Conservation (phyloP, 345 rosid genomes). For the Acer campestre region DNA sequence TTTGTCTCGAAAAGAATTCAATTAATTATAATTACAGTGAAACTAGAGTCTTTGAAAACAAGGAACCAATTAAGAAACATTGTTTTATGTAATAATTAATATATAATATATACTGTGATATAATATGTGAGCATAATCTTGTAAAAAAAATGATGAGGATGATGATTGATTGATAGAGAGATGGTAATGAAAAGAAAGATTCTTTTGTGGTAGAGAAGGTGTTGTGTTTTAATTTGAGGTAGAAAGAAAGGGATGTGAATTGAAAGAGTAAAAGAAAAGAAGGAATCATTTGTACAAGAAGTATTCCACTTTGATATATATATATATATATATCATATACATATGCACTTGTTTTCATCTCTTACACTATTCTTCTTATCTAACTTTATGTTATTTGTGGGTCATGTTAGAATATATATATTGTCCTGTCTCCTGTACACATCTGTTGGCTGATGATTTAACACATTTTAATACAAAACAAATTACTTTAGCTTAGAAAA, state of each 20-base stretch:
- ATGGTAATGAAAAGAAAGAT: constrained; percentile 14
- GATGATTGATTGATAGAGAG: not conserved
- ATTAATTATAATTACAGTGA: too few relatives aligned
- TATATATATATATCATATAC: not conserved
- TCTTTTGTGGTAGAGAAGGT: constrained; percentile 12
- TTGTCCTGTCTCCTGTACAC: not conserved
- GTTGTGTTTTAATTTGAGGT: not conserved
- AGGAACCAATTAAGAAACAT: too few relatives aligned
- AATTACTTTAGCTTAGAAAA: not conserved
- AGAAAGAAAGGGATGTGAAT: constrained; percentile 16
- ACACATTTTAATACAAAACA: not conserved
- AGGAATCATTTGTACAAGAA: constrained; percentile 28
- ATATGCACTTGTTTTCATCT: constrained; percentile 28
- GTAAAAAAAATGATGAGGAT: not conserved
- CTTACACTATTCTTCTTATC: constrained; percentile 4
- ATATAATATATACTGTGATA: not conserved
- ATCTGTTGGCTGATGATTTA: constrained; percentile 24
- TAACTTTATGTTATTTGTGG: constrained; percentile 14
- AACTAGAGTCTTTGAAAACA: too few relatives aligned
- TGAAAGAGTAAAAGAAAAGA: constrained; percentile 14
- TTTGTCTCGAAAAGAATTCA: too few relatives aligned
- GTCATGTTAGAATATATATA: constrained; percentile 11
- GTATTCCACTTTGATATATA: constrained; percentile 28
- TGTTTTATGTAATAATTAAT: too few relatives aligned
- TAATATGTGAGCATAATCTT: too few relatives aligned